Percentiles rank a stretch among this genome's conserved stretches.
Evolutionary conservation across 2,329 filamentous ascomycete genomes (phyloP).

Genomic region (Penicillium italicum): DNA sequence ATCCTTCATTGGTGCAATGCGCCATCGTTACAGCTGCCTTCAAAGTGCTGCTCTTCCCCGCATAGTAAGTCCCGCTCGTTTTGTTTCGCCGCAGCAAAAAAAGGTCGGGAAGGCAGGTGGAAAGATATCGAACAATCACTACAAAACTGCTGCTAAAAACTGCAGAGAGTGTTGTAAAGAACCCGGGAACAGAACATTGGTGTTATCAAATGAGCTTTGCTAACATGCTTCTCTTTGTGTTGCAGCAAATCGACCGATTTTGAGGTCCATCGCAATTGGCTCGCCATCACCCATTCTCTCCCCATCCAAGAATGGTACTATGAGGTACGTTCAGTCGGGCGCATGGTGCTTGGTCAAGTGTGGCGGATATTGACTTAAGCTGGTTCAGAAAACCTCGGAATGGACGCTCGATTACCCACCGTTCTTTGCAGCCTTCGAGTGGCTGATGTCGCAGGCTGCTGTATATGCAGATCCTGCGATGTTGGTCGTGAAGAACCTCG

Average conservation of each 20-base stretch:
- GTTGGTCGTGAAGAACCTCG: conserved; percentile 74
- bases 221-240: conserved; percentile 5
- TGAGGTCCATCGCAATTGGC: conserved; percentile 98
- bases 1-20: conserved; percentile 58
- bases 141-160: not conserved
- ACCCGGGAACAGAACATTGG: not conserved
- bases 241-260: conserved; percentile 96
- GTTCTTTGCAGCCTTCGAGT: conserved; percentile 97
- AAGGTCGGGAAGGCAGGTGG: not conserved
- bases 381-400: conserved; percentile 78
- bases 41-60: conserved; percentile 21
- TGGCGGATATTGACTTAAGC: not conserved
- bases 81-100: not conserved
- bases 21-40: conserved; percentile 19
- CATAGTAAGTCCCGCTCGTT: conserved; percentile 15
- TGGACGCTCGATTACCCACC: conserved; percentile 99
- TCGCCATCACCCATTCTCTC: conserved; percentile 88
- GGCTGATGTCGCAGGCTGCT: conserved; percentile 78
- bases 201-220: not conserved
- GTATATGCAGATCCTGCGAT: conserved; percentile 74
- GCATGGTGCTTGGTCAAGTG: not conserved
- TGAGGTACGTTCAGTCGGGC: conserved; percentile 53
- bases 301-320: conserved; percentile 90
- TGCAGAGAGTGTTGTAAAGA: accelerated
- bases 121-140: not conserved